Evolutionary conservation across 2,329 filamentous ascomycete genomes (phyloP), one percentile per base, ranked within the genome.

Genomic region (Akanthomyces lecanii): DNA sequence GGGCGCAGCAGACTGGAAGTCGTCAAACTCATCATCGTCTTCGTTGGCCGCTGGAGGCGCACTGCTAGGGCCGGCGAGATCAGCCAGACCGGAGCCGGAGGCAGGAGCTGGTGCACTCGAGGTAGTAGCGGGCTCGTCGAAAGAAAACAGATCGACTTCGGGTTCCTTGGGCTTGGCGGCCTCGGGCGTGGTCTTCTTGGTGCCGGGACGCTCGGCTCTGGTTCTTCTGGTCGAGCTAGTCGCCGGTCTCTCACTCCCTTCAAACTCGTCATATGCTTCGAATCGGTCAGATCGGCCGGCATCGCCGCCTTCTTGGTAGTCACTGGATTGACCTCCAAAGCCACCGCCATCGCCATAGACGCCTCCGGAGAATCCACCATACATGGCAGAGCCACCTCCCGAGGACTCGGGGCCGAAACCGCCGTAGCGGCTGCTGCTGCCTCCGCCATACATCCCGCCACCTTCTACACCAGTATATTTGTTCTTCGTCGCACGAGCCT

Each of bases 281-380:
- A 97, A 99, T 67, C 89, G 85, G 67, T 96, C 92, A 62, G 82
- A 80, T 63, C 88, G 79, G 69, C 80, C 66, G 33, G 33, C 42
- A 14, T 69, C 81, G 64, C 85, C 78, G 64, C 85, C 78, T 68
- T 91, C 87, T 64, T 86, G 83, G 77, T 89, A 96, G 58, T 91
- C 89, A 68, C 82, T 85, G 23, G 82, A 75, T 71, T 92, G 86
- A 3, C 93, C 92, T 48, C 93, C 92, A 70, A 96, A 97, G 18
- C 93, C 94, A 66, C 94, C 94, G 25, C 94, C 94, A 71, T 98
- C 94, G n/a, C 94, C 94, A 72, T 95, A 98, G 0, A 99, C 93
- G 59, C 86, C 86, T 14, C 86, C 85, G 48, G 85, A 87, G 68
- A 83, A 88, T 51, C 84, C 85, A 42, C 85, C 85, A 67, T 80